Evolutionary conservation across 192 early-diverging fungal species (phyloP).

Genomic region (Helicostylum pulchrum): DNA sequence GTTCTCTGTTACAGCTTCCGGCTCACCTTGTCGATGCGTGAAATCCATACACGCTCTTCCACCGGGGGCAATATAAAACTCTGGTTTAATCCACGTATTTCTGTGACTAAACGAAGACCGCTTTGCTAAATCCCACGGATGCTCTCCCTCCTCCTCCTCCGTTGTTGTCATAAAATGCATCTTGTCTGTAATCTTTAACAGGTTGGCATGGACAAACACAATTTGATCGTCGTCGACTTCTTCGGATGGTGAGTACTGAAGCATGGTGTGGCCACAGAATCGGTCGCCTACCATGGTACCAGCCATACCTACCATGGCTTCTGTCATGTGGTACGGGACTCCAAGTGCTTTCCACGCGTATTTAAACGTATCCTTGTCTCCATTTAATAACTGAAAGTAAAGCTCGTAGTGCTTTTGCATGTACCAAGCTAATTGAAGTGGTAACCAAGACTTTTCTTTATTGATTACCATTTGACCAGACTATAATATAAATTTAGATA

Average conservation of each 20-base stretch:
- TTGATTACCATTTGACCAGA: conserved; percentile 36
- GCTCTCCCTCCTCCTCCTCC: background rate
- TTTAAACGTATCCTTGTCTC: conserved; percentile 41
- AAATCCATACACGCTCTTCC: conserved; percentile 35
- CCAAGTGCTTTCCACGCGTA: conserved; percentile 33
- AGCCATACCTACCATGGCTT: conserved; percentile 29
- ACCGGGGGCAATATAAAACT: conserved; percentile 22
- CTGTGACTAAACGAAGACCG: conserved; percentile 15
- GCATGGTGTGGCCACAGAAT: conserved; percentile 36
- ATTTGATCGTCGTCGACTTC: conserved; percentile 13
- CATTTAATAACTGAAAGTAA: conserved; percentile 37
- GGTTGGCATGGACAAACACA: conserved; percentile 36
- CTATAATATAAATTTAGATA: conserved; percentile 4
- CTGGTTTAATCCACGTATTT: conserved; percentile 27
- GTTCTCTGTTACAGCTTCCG: conserved; percentile 1
- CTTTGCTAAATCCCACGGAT: conserved; percentile 20
- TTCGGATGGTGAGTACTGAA: conserved; percentile 16
- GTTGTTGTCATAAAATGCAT: conserved; percentile 14
- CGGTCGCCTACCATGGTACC: conserved; percentile 26
- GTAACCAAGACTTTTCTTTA: conserved; percentile 30
- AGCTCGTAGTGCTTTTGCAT: conserved; percentile 32
- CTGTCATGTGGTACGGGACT: conserved; percentile 24
- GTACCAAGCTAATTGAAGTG: conserved; percentile 36
- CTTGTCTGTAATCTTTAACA: conserved; percentile 32
- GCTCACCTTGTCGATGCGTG: conserved; percentile 23